These are phyloP conservation scores for Cyberlindnera saturnus DNA, from an alignment of 805 yeast genomes.

Conservation along the genomic window DNA sequence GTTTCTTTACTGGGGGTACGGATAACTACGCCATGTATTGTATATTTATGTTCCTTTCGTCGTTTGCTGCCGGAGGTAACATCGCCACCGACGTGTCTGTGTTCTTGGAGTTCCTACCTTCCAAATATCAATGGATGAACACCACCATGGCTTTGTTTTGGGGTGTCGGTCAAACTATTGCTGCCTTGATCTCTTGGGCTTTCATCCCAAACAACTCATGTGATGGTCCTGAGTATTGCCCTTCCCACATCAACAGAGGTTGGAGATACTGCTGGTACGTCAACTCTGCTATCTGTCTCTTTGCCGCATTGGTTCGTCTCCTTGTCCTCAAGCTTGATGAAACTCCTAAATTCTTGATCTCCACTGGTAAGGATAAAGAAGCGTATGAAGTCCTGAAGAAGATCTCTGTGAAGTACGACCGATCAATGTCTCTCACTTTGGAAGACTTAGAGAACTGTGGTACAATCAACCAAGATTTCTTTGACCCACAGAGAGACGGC, in stretches of 20 bases:
- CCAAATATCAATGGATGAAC: constrained; percentile 41
- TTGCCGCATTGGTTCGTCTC: constrained; percentile 41
- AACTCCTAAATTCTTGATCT: constrained; percentile 46
- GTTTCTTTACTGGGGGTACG: constrained; percentile 45
- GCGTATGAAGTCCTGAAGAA: constrained; percentile 38
- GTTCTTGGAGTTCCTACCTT: constrained; percentile 45
- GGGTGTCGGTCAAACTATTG: constrained; percentile 53
- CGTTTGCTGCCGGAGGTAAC: constrained; percentile 47
- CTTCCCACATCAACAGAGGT: constrained; percentile 42
- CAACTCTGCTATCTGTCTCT: constrained; percentile 43
- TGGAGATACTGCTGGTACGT: constrained; percentile 54
- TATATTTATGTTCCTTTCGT: constrained; percentile 37
- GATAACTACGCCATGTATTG: constrained; percentile 40
- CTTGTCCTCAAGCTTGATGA: constrained; percentile 39
- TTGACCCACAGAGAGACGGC: constrained; percentile 17
- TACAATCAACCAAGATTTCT: constrained; percentile 26
- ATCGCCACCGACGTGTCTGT: constrained; percentile 46
- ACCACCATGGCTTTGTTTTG: constrained; percentile 49
- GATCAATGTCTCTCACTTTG: constrained; percentile 34
- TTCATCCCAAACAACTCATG: constrained; percentile 44
- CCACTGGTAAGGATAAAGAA: constrained; percentile 43
- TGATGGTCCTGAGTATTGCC: constrained; percentile 34
- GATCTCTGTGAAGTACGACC: constrained; percentile 41
- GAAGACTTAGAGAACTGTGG: constrained; percentile 43
- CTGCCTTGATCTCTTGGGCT: constrained; percentile 46